These are phyloP conservation scores for Kingdonia uniflora DNA, from an alignment of 164 flowering plant genomes.

Conservation along the genomic window DNA sequence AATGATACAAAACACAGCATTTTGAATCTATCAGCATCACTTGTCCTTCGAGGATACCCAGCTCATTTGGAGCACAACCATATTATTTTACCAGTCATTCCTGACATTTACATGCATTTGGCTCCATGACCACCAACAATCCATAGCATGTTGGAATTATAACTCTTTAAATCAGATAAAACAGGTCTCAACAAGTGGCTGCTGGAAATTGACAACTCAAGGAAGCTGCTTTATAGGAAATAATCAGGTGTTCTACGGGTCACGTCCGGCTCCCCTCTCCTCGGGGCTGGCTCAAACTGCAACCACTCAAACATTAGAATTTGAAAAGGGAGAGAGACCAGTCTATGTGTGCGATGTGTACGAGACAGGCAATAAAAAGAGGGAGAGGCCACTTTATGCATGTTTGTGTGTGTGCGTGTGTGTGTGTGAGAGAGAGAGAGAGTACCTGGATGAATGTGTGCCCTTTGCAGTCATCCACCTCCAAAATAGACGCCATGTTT, in stretches of 20 bases:
- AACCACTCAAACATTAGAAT: slow-evolving; percentile 1
- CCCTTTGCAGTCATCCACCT: slow-evolving; percentile 92
- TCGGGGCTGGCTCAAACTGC: slow-evolving; percentile 98
- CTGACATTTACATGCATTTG: slow-evolving; percentile 19
- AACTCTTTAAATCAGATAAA: slow-evolving; percentile 10
- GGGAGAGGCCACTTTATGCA: no score
- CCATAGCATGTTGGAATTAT: neutral
- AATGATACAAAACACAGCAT: neutral
- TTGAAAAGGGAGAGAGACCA: neutral
- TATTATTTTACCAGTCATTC: neutral
- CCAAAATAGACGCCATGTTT: slow-evolving; percentile 95
- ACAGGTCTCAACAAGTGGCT: slow-evolving; percentile 14
- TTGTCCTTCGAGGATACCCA: neutral
- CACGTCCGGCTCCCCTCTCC: slow-evolving; percentile 98
- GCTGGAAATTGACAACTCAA: slow-evolving; percentile 12
- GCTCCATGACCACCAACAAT: slow-evolving; percentile 7
- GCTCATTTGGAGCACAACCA: neutral
- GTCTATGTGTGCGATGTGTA: neutral
- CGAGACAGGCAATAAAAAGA: neutral
- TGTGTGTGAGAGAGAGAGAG: slow-evolving; percentile 8
- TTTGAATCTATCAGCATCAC: neutral
- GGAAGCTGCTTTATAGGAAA: slow-evolving; percentile 45
- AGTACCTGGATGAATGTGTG: slow-evolving; percentile 94
- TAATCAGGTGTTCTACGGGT: slow-evolving; percentile 97
- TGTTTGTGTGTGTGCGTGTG: neutral